Percentiles rank a stretch among this genome's conserved stretches.
Conservation (phyloP, 257 asterid species). For the Ilex aquifolium region DNA sequence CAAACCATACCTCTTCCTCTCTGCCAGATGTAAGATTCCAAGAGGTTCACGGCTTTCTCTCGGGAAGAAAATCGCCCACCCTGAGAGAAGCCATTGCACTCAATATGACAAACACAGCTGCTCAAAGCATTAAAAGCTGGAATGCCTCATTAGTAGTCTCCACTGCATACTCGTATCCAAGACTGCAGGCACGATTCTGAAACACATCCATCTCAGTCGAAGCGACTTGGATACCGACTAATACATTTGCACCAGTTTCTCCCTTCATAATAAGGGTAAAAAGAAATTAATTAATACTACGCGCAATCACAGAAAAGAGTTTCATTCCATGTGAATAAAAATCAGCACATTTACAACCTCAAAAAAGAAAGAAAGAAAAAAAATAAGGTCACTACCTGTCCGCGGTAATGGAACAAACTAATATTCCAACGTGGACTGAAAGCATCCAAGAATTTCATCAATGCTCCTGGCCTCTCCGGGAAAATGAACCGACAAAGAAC, state of each 20-base stretch:
- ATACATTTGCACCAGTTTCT: conserved; percentile 89
- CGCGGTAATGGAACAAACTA: conserved; percentile 91
- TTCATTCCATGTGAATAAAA: background rate
- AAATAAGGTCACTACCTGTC: conserved; percentile 45
- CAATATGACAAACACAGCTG: too few relatives aligned
- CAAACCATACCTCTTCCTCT: too few relatives aligned
- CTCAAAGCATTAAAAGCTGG: conserved; percentile 70
- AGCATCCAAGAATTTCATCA: conserved; percentile 79
- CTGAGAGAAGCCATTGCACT: too few relatives aligned
- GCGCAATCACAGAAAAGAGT: background rate
- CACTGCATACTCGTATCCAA: conserved; percentile 69
- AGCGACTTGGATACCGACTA: conserved; percentile 86
- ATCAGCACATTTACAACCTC: background rate
- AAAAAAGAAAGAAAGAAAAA: background rate
- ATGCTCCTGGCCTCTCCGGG: conserved; percentile 92
- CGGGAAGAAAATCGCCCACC: too few relatives aligned
- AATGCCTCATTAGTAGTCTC: conserved; percentile 69
- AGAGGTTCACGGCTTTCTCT: too few relatives aligned
- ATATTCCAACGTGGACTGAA: conserved; percentile 96
- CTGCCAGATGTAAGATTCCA: too few relatives aligned
- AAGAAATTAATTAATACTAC: background rate
- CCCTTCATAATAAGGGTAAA: conserved; percentile 34
- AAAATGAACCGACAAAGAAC: conserved; percentile 80
- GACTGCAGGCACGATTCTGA: conserved; percentile 45
- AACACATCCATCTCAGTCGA: conserved; percentile 61